These are phyloP conservation scores for Ziziphus jujuba DNA, from an alignment of 306 rosid species.

Conservation along the genomic window DNA sequence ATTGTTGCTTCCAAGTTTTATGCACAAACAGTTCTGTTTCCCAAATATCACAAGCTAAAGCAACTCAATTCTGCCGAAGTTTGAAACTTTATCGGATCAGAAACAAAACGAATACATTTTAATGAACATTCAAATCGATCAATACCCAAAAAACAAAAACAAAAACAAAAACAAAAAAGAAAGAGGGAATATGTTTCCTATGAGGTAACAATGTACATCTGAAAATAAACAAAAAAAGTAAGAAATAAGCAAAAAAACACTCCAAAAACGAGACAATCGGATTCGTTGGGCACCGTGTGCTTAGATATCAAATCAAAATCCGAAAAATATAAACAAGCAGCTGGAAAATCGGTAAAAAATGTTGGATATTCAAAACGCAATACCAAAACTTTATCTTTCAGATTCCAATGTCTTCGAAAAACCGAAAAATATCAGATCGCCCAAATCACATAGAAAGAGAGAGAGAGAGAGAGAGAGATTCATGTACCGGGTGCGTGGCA, in stretches of 20 bases:
- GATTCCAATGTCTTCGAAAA: background rate
- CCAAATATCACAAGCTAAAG: background rate
- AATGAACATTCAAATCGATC: background rate
- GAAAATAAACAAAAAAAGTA: background rate
- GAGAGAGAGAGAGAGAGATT: conserved; percentile 37
- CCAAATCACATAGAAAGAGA: conserved; percentile 6
- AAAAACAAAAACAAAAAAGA: no score
- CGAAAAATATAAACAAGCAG: background rate
- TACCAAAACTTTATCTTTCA: background rate
- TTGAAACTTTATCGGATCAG: conserved; percentile 1
- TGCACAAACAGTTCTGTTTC: background rate
- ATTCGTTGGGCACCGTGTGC: background rate
- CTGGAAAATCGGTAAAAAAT: background rate
- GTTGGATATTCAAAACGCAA: background rate
- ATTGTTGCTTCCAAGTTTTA: background rate
- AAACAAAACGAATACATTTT: background rate
- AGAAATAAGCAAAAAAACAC: background rate
- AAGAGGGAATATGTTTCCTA: background rate
- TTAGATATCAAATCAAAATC: background rate
- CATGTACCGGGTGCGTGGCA: conserved; percentile 42
- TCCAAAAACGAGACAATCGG: background rate
- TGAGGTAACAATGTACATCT: conserved; percentile 1
- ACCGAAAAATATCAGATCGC: conserved; percentile 13
- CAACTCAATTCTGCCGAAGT: conserved; percentile 18
- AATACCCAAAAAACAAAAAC: background rate